phyloP scores from a whole-genome alignment of 2,329 filamentous ascomycete species.

The Fusarium sp. region DNA sequence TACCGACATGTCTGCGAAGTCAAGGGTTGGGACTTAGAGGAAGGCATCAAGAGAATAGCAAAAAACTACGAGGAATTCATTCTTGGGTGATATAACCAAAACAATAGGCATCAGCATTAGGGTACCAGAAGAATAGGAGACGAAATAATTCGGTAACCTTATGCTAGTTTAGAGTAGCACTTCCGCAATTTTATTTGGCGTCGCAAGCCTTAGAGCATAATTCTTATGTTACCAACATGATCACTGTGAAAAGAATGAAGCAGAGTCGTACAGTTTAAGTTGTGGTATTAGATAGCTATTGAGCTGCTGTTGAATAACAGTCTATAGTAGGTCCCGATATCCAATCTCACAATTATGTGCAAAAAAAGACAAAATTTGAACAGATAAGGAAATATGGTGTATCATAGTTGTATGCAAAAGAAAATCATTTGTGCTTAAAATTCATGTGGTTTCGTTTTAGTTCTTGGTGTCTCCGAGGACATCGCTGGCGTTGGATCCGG shows the following conservation, averaged over 20 bases:
- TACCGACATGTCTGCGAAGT: conserved; percentile 79
- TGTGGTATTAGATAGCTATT: conserved; percentile 35
- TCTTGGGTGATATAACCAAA: conserved; percentile 62
- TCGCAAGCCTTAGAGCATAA: neutral
- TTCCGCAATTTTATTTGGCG: neutral
- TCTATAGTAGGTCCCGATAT: conserved; percentile 2
- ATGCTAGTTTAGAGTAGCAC: neutral
- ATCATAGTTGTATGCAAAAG: conserved; percentile 28
- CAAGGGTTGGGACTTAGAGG: conserved; percentile 79
- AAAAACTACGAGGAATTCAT: conserved; percentile 83
- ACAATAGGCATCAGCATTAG: neutral
- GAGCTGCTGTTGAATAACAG: conserved; percentile 18
- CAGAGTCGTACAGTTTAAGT: conserved; percentile 12
- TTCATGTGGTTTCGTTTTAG: conserved; percentile 24
- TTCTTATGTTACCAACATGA: neutral
- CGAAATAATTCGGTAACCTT: neutral
- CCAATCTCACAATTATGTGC: conserved; percentile 13
- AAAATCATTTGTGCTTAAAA: conserved; percentile 17
- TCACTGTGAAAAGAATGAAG: neutral
- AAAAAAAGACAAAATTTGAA: conserved; percentile 10
- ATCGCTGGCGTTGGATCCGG: conserved; percentile 35
- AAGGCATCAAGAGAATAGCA: conserved; percentile 75
- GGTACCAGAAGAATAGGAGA: neutral
- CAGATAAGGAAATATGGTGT: conserved; percentile 29
- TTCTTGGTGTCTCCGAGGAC: conserved; percentile 42